Evolutionary conservation across 2,329 filamentous ascomycete genomes (phyloP).

Genomic region (Rhynchosporium secalis): DNA sequence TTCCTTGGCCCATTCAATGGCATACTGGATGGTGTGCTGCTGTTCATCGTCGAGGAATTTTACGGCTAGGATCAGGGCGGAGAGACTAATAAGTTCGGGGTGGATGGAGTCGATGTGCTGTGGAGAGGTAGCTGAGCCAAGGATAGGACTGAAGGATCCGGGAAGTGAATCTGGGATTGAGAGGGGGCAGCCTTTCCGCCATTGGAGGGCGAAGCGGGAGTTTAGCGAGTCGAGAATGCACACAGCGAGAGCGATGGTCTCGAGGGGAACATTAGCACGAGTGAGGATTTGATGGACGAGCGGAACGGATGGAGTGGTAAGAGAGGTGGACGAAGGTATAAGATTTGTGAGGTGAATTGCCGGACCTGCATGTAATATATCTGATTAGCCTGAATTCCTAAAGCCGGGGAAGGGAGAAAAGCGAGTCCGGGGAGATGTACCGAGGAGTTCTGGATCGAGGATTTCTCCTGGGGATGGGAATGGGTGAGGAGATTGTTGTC

Average conservation of each 20-base stretch:
- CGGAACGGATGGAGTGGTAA: constrained; percentile 57
- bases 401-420: constrained; percentile 13
- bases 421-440: constrained; percentile 29
- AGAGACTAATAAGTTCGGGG: constrained; percentile 64
- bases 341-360: constrained; percentile 67
- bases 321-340: constrained; percentile 62
- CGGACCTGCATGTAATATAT: constrained; percentile 50
- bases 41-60: constrained; percentile 65
- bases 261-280: constrained; percentile 57
- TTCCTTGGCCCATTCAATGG: constrained; percentile 52
- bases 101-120: constrained; percentile 61
- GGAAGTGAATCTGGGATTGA: constrained; percentile 37
- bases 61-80: constrained; percentile 61
- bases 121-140: constrained; percentile 31
- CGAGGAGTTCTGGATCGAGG: constrained; percentile 35
- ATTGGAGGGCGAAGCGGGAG: constrained; percentile 61
- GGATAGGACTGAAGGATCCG: constrained; percentile 30
- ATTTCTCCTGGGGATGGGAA: constrained; percentile 31
- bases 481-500: constrained; percentile 23
- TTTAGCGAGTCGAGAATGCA: constrained; percentile 67
- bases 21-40: constrained; percentile 54
- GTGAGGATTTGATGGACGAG: constrained; percentile 61
- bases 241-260: constrained; percentile 63
- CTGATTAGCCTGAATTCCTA: constrained; percentile 32
- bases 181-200: constrained; percentile 60